Evolutionary conservation across 768 basidiomycete genomes (phyloP).

Genomic region (Lactarius sanguifluus): DNA sequence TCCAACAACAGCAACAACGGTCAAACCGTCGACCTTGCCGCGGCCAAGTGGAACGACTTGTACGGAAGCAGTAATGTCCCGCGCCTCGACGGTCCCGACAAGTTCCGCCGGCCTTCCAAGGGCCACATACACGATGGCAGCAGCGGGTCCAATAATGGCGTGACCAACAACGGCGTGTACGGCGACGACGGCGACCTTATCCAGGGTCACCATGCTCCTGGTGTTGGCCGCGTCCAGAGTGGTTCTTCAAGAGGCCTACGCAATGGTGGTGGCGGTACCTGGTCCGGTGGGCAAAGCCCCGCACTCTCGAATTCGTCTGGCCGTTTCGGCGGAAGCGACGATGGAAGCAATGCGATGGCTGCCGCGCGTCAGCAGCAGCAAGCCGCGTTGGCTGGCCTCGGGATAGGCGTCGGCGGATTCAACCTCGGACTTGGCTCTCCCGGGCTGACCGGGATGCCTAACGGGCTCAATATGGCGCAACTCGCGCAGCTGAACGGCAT

Average conservation of each 20-base stretch:
- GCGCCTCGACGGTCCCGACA: constrained; percentile 86
- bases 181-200: constrained; percentile 55
- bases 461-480: constrained; percentile 36
- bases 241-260: constrained; percentile 45
- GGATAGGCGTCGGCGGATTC: constrained; percentile 46
- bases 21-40: constrained; percentile 54
- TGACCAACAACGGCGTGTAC: constrained; percentile 42
- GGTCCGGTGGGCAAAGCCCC: constrained; percentile 60
- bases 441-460: constrained; percentile 31
- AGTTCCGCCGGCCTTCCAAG: constrained; percentile 65
- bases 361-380: constrained; percentile 27
- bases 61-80: constrained; percentile 71
- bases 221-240: constrained; percentile 58
- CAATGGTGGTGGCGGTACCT: constrained; percentile 43
- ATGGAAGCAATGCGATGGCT: constrained; percentile 36
- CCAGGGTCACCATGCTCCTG: constrained; percentile 60
- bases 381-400: constrained; percentile 41
- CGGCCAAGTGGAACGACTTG: constrained; percentile 59
- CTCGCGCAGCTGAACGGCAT: constrained; percentile 50
- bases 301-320: constrained; percentile 49
- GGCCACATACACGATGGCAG: constrained; percentile 28
- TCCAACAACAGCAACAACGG: constrained; percentile 28
- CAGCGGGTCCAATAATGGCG: too few relatives aligned
- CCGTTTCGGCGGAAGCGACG: constrained; percentile 48
- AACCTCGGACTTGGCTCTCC: constrained; percentile 45